phyloP scores from a whole-genome alignment of 495 filamentous ascomycete species.

The Aspergillus incahuasiensis region DNA sequence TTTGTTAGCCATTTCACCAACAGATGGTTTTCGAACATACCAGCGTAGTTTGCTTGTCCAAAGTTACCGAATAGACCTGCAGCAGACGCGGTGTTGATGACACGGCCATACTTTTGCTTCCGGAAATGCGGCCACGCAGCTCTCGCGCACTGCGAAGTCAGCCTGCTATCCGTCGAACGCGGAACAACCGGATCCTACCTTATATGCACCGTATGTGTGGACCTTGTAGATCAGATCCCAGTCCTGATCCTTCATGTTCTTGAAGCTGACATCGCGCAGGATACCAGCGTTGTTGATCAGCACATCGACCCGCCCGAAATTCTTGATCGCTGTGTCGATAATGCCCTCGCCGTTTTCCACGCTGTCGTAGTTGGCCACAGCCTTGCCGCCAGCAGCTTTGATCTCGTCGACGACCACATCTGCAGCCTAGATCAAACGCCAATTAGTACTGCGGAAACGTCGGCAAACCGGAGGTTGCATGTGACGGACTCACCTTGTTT shows the following conservation, averaged over 20 bases:
- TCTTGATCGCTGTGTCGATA: conserved; percentile 92
- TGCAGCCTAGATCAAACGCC: conserved; percentile 58
- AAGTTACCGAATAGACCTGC: conserved; percentile 95
- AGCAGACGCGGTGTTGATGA: conserved; percentile 95
- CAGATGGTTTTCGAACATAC: conserved; percentile 31
- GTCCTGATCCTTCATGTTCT: conserved; percentile 96
- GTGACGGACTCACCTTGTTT: conserved; percentile 57
- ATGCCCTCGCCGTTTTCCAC: conserved; percentile 93
- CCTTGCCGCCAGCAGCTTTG: conserved; percentile 85
- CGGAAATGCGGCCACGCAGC: conserved; percentile 98
- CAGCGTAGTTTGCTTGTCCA: conserved; percentile 94
- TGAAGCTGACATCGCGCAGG: conserved; percentile 92
- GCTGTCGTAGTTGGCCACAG: conserved; percentile 96
- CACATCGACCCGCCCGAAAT: conserved; percentile 88
- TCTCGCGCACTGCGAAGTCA: conserved; percentile 62
- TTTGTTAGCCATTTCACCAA: conserved; percentile 16
- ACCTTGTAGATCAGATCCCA: conserved; percentile 95
- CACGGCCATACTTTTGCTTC: conserved; percentile 94
- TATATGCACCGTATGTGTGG: conserved; percentile 93
- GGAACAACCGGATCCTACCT: conserved; percentile 41
- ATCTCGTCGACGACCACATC: conserved; percentile 97
- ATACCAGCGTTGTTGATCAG: conserved; percentile 99
- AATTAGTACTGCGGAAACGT: conserved; percentile 17
- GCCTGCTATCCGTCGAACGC: neutral
- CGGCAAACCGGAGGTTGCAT: neutral